Evolutionary conservation across 2,329 filamentous ascomycete species (phyloP).

Genomic region (Aspergillus costaricaensis): DNA sequence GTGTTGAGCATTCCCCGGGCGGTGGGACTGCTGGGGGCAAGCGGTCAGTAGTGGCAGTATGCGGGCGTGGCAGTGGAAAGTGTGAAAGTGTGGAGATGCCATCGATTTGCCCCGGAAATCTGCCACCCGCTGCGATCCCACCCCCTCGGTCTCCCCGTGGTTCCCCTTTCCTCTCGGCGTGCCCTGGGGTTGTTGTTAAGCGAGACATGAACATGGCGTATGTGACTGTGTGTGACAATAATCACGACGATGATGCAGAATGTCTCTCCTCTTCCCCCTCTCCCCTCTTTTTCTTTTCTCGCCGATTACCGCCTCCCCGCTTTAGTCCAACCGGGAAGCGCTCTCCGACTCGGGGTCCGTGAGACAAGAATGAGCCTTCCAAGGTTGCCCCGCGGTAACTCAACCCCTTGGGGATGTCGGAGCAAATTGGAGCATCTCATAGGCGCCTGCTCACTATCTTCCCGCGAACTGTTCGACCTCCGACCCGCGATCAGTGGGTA

Average conservation of each 20-base stretch:
- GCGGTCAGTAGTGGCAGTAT: slow-evolving; percentile 18
- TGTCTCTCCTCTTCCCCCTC: background rate
- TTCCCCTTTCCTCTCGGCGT: background rate
- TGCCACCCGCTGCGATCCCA: background rate
- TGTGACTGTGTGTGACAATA: background rate
- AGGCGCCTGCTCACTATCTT: slow-evolving; percentile 13
- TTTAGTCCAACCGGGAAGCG: slow-evolving; percentile 8
- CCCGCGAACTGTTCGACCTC: slow-evolving; percentile 15
- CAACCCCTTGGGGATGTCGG: slow-evolving; percentile 9
- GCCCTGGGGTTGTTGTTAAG: background rate
- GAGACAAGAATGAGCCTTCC: slow-evolving; percentile 8
- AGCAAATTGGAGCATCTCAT: slow-evolving; percentile 17
- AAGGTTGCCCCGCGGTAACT: slow-evolving; percentile 14
- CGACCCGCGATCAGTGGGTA: slow-evolving; percentile 11
- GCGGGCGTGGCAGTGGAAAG: background rate
- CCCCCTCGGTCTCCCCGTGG: background rate
- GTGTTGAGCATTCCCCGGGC: too few relatives aligned
- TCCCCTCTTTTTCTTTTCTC: background rate
- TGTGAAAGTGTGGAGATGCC: background rate
- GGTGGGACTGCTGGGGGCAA: background rate
- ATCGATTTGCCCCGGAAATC: slow-evolving; percentile 1
- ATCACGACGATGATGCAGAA: background rate
- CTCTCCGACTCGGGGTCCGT: slow-evolving; percentile 17
- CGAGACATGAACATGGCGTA: background rate
- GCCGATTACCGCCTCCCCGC: slow-evolving; percentile 8